Conservation (phyloP, 768 basidiomycete species). For the Panus rudis region DNA sequence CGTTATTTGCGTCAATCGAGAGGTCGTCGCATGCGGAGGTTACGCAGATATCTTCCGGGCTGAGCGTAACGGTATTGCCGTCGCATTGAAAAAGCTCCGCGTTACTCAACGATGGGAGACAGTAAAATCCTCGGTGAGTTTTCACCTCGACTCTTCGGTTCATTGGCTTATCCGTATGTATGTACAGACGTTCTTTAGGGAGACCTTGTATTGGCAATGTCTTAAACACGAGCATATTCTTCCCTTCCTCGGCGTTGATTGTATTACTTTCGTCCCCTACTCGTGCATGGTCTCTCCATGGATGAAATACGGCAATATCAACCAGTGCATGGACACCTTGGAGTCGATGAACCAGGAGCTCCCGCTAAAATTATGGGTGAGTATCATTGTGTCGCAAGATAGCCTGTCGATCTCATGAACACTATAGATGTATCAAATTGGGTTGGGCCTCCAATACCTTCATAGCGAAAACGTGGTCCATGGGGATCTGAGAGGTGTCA, state of each 20-base stretch:
- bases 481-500: slow-evolving; percentile 8
- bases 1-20: not conserved
- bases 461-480: slow-evolving; percentile 6
- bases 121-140: not conserved
- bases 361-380: slow-evolving; percentile 3
- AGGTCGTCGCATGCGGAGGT: slow-evolving; percentile 1
- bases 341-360: not conserved
- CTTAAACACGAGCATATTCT: slow-evolving; percentile 1
- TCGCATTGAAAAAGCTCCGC: slow-evolving; percentile 3
- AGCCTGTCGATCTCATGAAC: not conserved
- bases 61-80: not conserved
- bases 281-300: slow-evolving; percentile 2
- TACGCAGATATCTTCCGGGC: slow-evolving; percentile 3
- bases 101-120: not conserved
- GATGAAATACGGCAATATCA: slow-evolving; percentile 3
- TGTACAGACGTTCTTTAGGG: not conserved
- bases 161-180: not conserved
- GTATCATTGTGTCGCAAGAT: not conserved
- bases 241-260: not conserved
- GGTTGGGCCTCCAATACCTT: slow-evolving; percentile 3
- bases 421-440: slow-evolving; percentile 5
- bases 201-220: not conserved
- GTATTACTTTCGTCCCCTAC: not conserved
- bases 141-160: not conserved
- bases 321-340: not conserved